Evolutionary conservation across 352 stramenopile species (phyloP), one percentile per base, ranked within the genome.

Genomic region (Phytophthora kernoviae): DNA sequence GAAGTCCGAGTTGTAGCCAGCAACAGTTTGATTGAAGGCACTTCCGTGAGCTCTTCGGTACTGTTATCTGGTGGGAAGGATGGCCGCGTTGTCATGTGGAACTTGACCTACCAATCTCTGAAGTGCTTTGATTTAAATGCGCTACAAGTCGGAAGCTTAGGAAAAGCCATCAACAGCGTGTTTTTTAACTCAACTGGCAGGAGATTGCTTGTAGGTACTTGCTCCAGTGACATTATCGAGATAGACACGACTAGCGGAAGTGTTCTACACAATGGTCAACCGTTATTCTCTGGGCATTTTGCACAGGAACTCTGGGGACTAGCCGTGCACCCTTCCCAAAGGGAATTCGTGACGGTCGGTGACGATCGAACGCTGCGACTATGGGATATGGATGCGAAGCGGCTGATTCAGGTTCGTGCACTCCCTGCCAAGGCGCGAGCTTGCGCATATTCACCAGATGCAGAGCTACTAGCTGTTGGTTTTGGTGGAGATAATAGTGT

Each of bases 161-260:
- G 65, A 22, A 75, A 61, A 53, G 46, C 57, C 8, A 70, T 90
- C 12, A 72, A 73, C 34, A 90, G 73, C 48, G 70, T 76, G 12
- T 79, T 39, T 55, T 32, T 88, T 18, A 84, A 58, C 39, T 54
- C 21, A 21, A 85, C 71, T 18, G 65, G 69, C 24, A 65, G 70
- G 54, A 89, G 66, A 48, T 56, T 84, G 10, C 65, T 98, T n/a
- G 47, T 98, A 5, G 91, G 90, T 1, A 98, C 91, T 12, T 77
- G 65, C 41, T 93, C 81, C 15, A 96, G 90, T 52, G 88, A 98
- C 33, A 94, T 98, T 15, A 82, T 94, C 27, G 91, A 91, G 54
- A 53, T 90, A 1, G 71, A 88, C 20, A 68, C 78, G 5, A 34
- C 65, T 11, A 79, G 55, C 9, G 79, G 67, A 0, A 58, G 67